These are phyloP conservation scores for Margaritispora aquatica DNA, from an alignment of 495 filamentous ascomycete genomes.

Conservation along the genomic window DNA sequence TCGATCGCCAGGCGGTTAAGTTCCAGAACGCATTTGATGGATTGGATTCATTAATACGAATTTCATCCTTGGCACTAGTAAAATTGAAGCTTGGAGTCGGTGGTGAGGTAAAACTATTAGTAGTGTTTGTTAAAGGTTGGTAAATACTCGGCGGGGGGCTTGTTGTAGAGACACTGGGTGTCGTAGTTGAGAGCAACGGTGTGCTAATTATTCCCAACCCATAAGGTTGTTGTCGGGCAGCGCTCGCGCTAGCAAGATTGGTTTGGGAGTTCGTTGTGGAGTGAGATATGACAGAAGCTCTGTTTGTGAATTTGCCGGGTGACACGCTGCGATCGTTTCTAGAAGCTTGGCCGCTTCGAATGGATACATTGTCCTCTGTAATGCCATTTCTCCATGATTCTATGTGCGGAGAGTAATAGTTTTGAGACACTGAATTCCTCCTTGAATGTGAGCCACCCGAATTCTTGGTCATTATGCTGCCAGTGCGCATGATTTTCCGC, in stretches of 20 bases:
- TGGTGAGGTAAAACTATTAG: constrained; percentile 8
- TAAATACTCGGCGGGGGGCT: constrained; percentile 18
- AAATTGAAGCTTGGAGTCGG: constrained; percentile 26
- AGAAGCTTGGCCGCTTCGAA: constrained; percentile 27
- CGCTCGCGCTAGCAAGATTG: constrained; percentile 31
- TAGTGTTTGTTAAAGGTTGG: constrained; percentile 1
- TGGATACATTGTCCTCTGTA: constrained; percentile 21
- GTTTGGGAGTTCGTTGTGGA: constrained; percentile 24
- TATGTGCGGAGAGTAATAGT: constrained; percentile 47
- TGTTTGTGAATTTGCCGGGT: constrained; percentile 33
- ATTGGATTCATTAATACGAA: constrained; percentile 10
- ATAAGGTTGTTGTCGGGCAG: constrained; percentile 36
- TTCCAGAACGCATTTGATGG: constrained; percentile 27
- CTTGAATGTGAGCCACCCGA: constrained; percentile 47
- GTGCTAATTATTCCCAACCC: constrained; percentile 16
- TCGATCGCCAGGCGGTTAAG: constrained; percentile 10
- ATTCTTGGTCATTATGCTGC: constrained; percentile 48
- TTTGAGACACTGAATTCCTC: constrained; percentile 42
- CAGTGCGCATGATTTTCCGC: constrained; percentile 58
- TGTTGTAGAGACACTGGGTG: constrained; percentile 18
- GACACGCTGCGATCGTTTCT: constrained; percentile 43
- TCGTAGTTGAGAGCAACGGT: constrained; percentile 1
- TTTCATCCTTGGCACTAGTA: constrained; percentile 12
- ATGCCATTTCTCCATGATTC: constrained; percentile 67
- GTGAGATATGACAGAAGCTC: constrained; percentile 23